phyloP scores from a whole-genome alignment of 2,329 filamentous ascomycete genomes.

The Fusarium stilboides region DNA sequence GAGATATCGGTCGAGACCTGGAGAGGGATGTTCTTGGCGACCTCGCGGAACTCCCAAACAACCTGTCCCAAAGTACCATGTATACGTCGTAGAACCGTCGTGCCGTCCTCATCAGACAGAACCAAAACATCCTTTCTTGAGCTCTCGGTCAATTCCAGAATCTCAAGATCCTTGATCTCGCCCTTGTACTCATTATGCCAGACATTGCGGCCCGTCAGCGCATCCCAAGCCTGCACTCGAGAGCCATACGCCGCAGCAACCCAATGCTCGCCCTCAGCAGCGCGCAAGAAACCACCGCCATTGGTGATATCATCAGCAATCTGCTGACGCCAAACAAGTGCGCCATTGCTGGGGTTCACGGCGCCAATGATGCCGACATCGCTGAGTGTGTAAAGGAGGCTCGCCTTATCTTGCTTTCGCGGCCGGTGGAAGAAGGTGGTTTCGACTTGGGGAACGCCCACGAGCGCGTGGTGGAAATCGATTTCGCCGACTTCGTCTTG shows the following conservation, averaged over 20 bases:
- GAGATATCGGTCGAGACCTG: constrained; percentile 80
- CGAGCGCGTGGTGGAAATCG: constrained; percentile 92
- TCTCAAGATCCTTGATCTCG: constrained; percentile 78
- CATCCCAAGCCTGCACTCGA: constrained; percentile 85
- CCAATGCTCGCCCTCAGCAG: constrained; percentile 84
- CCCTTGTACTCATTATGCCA: constrained; percentile 79
- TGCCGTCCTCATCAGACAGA: constrained; percentile 73
- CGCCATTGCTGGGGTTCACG: constrained; percentile 88
- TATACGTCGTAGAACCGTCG: constrained; percentile 77
- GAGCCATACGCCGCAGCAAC: constrained; percentile 81
- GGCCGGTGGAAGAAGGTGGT: constrained; percentile 97
- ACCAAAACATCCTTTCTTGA: constrained; percentile 79
- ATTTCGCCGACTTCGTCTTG: constrained; percentile 91
- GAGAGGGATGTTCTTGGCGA: constrained; percentile 78
- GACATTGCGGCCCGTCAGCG: constrained; percentile 81
- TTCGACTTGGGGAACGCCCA: constrained; percentile 85
- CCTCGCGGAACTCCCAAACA: constrained; percentile 84
- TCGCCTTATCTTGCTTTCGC: constrained; percentile 84
- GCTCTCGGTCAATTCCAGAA: constrained; percentile 78
- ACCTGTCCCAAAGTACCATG: constrained; percentile 80
- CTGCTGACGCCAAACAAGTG: constrained; percentile 88
- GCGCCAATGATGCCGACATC: constrained; percentile 88
- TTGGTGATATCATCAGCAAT: constrained; percentile 68
- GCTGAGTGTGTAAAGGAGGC: constrained; percentile 91
- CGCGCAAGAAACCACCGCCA: constrained; percentile 71